A percentile compares a stretch with the other conserved stretches of the same genome.
Conservation (phyloP, 2,329 filamentous ascomycete genomes). For the Cercospora sp. region DNA sequence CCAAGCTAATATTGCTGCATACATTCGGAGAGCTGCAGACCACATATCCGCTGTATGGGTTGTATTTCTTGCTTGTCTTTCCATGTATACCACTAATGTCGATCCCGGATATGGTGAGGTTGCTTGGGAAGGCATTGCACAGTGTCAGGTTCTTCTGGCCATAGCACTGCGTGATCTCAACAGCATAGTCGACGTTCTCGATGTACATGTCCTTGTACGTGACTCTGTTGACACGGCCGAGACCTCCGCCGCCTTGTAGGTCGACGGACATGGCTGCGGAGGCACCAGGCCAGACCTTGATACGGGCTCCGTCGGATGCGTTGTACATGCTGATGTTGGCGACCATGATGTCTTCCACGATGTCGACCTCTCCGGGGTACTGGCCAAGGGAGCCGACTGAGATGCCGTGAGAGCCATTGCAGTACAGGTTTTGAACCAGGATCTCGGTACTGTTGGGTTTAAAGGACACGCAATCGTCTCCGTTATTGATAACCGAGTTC, state of each 20-base stretch:
- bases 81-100: conserved; percentile 59
- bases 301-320: conserved; percentile 63
- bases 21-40: conserved; percentile 50
- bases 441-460: conserved; percentile 72
- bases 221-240: conserved; percentile 63
- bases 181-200: conserved; percentile 64
- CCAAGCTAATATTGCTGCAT: conserved; percentile 50
- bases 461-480: conserved; percentile 72
- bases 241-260: conserved; percentile 65
- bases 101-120: conserved; percentile 57
- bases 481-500: conserved; percentile 64
- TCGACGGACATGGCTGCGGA: conserved; percentile 58
- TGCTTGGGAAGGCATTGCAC: conserved; percentile 60
- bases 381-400: conserved; percentile 71
- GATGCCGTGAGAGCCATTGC: conserved; percentile 71
- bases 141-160: conserved; percentile 62
- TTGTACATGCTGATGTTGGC: conserved; percentile 44
- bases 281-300: conserved; percentile 71
- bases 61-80: conserved; percentile 50
- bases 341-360: conserved; percentile 66
- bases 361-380: conserved; percentile 63
- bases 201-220: conserved; percentile 64
- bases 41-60: conserved; percentile 46
- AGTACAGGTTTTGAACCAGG: conserved; percentile 65
- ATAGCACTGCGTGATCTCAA: conserved; percentile 67